Evolutionary conservation across 1,284 basidiomycete species (phyloP), one percentile per base, ranked within the genome.

Genomic region (Hymenochaete sp.): DNA sequence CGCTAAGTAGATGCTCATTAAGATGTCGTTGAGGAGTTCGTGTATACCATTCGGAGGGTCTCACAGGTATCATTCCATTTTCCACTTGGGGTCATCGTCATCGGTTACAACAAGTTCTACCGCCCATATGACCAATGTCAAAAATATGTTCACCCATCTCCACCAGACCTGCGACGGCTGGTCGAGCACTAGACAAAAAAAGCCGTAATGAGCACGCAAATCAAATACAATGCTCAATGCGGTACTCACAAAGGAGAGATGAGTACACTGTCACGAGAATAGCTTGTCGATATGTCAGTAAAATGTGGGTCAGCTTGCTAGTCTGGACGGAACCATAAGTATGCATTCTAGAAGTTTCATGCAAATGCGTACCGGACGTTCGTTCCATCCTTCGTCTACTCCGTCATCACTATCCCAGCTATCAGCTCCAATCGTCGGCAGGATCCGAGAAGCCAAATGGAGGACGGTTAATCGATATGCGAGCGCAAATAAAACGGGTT

Each of bases 141-240:
- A 82, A 65, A 88, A 85, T 26, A 90, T 80, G 57, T 85, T 86
- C 67, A 82, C 81, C 86, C 85, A 89, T 54, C 86, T 72, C 82
- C 86, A 89, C 85, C 86, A 90, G 42, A 88, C 75, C 58, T 89
- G 85, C 6, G 84, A 85, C n/a, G 85, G 82, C 56, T 85, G 80
- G 57, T 87, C 82, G 46, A 88, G 63, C 38, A 87, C 86, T 88
- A 47, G 16, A 21, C 49, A 18, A 25, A 29, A 27, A 38, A 24
- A 16, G 16, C 26, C 3, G 7, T 27, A 3, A 45, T 43, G n/a
- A n/a, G n/a, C n/a, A n/a, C n/a, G n/a, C n/a, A n/a, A n/a, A n/a
- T n/a, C n/a, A 10, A 49, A 52, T 40, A 33, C 35, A 42, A 18
- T 13, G 28, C 11, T 13, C 13, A 42, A 16, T 6, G n/a, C n/a